Base-by-base conservation (phyloP, 306 rosid genomes). In the Astragalus membranaceus region DNA sequence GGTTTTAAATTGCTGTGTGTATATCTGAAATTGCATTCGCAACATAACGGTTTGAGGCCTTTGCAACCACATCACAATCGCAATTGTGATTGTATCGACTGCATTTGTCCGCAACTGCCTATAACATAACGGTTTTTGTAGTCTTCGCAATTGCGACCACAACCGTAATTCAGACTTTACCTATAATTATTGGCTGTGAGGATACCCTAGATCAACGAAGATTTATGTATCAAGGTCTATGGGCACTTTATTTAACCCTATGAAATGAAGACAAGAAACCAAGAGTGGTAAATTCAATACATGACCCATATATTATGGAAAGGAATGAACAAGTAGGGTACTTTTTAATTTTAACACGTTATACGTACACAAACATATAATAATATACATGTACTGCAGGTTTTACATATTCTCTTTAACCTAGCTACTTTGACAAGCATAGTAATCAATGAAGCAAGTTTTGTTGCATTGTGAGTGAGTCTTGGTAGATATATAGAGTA, bases 251-350 rank as follows among this genome's bases (percentile, higher is more conserved):
- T 5, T 35, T 35, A 35, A 5, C 46, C 10, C 10, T 53, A 57
- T 3, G 69, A 67, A 75, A 48, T 35, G 35, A 56, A 75, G 61
- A 67, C 14, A 75, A 57, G 36, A 14, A 36, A 17, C 7, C 13
- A 47, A 33, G 10, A 4, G 30, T 16, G 30, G 69, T 35, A 56
- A 56, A 55, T 55, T 43, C 41, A 46, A 2, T 9, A 74, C 35
- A 46, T 46, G 53, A 67, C 32, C 73, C 52, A 44, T 42, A 39
- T 35, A 66, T 36, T 10, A 56, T 33, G 79, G 60, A 17, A 65
- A 55, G 57, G 58, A 64, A 64, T 74, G 72, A 65, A 64, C 59
- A 74, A 64, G 72, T 15, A 14, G 30, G 73, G 41, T 14, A 17
- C 49, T 11, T 64, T 48, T 53, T 30, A 64, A 32, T 17, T 32